These are phyloP conservation scores for Backusella tuberculispora DNA, from an alignment of 192 early-diverging fungal genomes.

Conservation along the genomic window DNA sequence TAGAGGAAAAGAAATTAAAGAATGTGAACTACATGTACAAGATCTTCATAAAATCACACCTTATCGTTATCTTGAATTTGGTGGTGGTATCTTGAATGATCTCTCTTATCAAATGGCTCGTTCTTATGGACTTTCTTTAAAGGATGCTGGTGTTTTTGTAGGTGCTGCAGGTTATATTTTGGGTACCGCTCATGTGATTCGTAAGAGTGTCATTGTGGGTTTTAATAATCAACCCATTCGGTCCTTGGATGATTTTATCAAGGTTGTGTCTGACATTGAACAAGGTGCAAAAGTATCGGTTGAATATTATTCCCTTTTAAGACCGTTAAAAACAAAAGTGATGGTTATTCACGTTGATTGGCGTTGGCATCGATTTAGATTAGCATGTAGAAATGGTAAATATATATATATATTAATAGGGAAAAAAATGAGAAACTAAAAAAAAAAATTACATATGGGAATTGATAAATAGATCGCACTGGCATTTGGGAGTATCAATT, in stretches of 20 bases:
- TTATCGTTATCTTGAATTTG: slow-evolving; percentile 80
- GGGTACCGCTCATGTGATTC: slow-evolving; percentile 59
- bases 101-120: slow-evolving; percentile 77
- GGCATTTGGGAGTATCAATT: slow-evolving; percentile 82
- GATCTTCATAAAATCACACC: slow-evolving; percentile 80
- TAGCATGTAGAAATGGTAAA: slow-evolving; percentile 75
- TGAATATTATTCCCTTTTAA: slow-evolving; percentile 73
- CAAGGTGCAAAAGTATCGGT: slow-evolving; percentile 59
- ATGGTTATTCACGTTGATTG: slow-evolving; percentile 81
- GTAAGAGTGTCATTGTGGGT: slow-evolving; percentile 64
- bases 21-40: slow-evolving; percentile 53
- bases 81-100: slow-evolving; percentile 76
- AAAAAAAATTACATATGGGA: not conserved
- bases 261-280: slow-evolving; percentile 57
- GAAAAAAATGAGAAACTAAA: not conserved
- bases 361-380: slow-evolving; percentile 81
- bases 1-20: slow-evolving; percentile 51
- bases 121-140: slow-evolving; percentile 56
- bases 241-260: slow-evolving; percentile 66
- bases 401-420: not conserved
- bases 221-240: slow-evolving; percentile 62
- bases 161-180: slow-evolving; percentile 67
- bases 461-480: slow-evolving; percentile 51
- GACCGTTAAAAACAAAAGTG: slow-evolving; percentile 76
- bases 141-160: slow-evolving; percentile 80